A percentile compares a stretch with the other conserved stretches of the same genome.
Evolutionary conservation across 2,329 filamentous ascomycete species (phyloP).

Genomic region (Geosmithia putterillii): DNA sequence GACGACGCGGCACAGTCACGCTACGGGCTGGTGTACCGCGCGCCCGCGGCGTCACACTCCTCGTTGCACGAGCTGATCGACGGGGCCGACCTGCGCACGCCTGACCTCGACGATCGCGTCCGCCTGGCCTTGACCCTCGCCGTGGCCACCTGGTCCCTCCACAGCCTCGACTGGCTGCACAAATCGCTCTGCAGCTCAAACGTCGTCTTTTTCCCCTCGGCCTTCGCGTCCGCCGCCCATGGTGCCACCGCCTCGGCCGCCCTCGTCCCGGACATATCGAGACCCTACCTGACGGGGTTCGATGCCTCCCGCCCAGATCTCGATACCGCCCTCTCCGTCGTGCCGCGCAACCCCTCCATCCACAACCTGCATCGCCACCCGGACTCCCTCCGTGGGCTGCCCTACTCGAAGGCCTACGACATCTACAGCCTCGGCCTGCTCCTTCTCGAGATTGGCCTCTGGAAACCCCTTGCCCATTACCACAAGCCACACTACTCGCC

Average conservation of each 20-base stretch:
- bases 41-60: slow-evolving; percentile 20
- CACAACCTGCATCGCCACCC: slow-evolving; percentile 34
- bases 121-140: slow-evolving; percentile 27
- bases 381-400: slow-evolving; percentile 22
- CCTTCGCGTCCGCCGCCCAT: slow-evolving; percentile 17
- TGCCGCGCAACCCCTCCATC: slow-evolving; percentile 26
- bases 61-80: slow-evolving; percentile 25
- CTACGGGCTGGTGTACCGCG: slow-evolving; percentile 30
- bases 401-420: slow-evolving; percentile 36
- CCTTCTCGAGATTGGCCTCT: slow-evolving; percentile 37
- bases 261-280: slow-evolving; percentile 25
- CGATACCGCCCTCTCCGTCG: slow-evolving; percentile 35
- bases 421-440: slow-evolving; percentile 39
- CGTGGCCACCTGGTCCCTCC: slow-evolving; percentile 34
- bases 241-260: slow-evolving; percentile 17
- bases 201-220: slow-evolving; percentile 39
- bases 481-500: slow-evolving; percentile 28
- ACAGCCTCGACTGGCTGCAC: slow-evolving; percentile 42
- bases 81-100: slow-evolving; percentile 25
- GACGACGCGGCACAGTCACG: slow-evolving; percentile 23
- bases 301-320: slow-evolving; percentile 40
- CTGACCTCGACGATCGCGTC: slow-evolving; percentile 30
- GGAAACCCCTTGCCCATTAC: slow-evolving; percentile 27
- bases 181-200: slow-evolving; percentile 42
- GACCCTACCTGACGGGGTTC: slow-evolving; percentile 38